Percentiles rank a stretch among this genome's conserved stretches.
Conservation (phyloP, 2,329 filamentous ascomycete genomes). For the Annulohypoxylon truncatum region DNA sequence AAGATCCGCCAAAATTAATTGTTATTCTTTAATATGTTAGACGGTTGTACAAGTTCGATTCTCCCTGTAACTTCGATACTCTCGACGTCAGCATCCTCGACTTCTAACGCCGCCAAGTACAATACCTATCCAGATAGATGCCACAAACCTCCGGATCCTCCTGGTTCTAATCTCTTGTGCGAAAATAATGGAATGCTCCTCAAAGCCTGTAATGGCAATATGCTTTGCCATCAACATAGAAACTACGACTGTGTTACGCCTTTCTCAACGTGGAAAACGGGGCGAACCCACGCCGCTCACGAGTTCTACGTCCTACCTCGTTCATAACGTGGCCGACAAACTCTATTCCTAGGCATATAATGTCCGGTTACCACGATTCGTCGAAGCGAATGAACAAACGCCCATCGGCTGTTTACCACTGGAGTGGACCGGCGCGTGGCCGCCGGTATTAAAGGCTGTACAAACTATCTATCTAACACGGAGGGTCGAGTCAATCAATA, state of each 20-base stretch:
- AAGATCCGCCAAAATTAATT: background rate
- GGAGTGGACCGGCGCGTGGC: background rate
- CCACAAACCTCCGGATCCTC: background rate
- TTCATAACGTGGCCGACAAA: background rate
- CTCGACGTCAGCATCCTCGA: background rate
- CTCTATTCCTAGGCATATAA: background rate
- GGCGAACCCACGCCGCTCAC: background rate
- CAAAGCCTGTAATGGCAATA: background rate
- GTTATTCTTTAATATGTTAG: conserved; percentile 1
- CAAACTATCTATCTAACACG: background rate
- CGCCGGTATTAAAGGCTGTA: background rate
- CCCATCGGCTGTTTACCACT: background rate
- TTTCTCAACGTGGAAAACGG: background rate
- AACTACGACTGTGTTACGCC: background rate
- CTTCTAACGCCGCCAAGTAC: background rate
- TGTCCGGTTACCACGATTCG: background rate
- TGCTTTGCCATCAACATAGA: background rate
- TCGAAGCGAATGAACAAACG: conserved; percentile 2
- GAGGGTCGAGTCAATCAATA: background rate
- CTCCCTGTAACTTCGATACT: background rate
- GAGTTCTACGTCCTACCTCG: background rate
- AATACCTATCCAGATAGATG: background rate
- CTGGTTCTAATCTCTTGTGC: background rate
- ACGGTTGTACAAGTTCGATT: background rate
- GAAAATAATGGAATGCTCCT: background rate